Evolutionary conservation across 2,329 filamentous ascomycete species (phyloP).

Genomic region (Sclerotinia nivalis): DNA sequence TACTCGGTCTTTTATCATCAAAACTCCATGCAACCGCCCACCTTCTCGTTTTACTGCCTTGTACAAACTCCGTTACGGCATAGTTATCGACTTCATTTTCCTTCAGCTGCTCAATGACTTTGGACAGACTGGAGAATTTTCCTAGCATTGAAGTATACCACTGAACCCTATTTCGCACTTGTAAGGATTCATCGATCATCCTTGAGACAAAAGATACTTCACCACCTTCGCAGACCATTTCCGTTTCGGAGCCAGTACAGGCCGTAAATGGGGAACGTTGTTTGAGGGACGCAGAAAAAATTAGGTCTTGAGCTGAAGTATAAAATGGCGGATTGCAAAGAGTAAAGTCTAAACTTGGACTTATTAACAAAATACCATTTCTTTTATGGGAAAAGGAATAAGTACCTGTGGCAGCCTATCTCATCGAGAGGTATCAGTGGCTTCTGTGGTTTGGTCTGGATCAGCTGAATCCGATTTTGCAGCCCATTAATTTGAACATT

Average conservation of each 20-base stretch:
- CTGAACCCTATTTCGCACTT: constrained; percentile 59
- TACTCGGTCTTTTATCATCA: constrained; percentile 60
- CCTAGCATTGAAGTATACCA: constrained; percentile 96
- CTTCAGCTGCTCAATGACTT: constrained; percentile 60
- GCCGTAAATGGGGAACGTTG: constrained; percentile 67
- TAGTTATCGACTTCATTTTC: constrained; percentile 69
- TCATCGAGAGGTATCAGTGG: constrained; percentile 61
- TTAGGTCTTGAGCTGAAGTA: constrained; percentile 68
- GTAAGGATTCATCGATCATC: constrained; percentile 69
- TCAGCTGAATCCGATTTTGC: constrained; percentile 61
- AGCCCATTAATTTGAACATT: constrained; percentile 71
- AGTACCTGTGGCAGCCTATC: constrained; percentile 45
- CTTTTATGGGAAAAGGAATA: not conserved
- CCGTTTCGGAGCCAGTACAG: constrained; percentile 73
- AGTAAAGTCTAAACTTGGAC: constrained; percentile 67
- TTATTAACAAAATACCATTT: constrained; percentile 22
- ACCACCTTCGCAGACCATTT: constrained; percentile 84
- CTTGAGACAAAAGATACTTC: constrained; percentile 73
- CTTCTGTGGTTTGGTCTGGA: constrained; percentile 54
- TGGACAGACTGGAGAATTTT: constrained; percentile 69
- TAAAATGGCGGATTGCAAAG: constrained; percentile 98
- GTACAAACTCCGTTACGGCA: constrained; percentile 76
- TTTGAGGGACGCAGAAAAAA: constrained; percentile 65
- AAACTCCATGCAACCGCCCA: constrained; percentile 95
- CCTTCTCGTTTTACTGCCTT: constrained; percentile 74